Evolutionary conservation across 2,329 filamentous ascomycete genomes (phyloP).

Genomic region (Claviceps monticola): DNA sequence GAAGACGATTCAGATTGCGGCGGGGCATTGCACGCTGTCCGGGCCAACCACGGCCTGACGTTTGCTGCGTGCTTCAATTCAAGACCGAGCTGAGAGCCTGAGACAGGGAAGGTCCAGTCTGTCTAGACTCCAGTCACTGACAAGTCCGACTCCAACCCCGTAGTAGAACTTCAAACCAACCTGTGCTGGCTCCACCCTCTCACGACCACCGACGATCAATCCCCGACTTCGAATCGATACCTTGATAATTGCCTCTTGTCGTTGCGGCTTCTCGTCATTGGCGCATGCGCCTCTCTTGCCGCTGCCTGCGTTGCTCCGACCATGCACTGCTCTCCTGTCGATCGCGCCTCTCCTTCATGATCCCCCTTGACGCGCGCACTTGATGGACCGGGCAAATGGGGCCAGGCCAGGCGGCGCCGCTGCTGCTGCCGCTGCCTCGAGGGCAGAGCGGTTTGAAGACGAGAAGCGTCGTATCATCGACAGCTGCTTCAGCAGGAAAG

Average conservation of each 20-base stretch:
- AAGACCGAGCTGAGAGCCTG: background rate
- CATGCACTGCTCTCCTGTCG: conserved; percentile 6
- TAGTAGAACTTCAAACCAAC: background rate
- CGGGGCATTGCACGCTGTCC: background rate
- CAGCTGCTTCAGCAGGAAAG: conserved; percentile 85
- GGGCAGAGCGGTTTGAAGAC: conserved; percentile 84
- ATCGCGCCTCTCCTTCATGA: conserved; percentile 9
- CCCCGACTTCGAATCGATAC: background rate
- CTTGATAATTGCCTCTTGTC: conserved; percentile 22
- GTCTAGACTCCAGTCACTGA: background rate
- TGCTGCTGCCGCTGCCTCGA: conserved; percentile 20
- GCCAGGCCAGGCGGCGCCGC: conserved; percentile 21
- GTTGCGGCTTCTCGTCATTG: background rate
- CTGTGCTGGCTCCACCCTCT: background rate
- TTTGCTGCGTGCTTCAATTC: background rate
- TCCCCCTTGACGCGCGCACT: conserved; percentile 6
- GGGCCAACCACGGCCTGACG: conserved; percentile 19
- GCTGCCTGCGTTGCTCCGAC: conserved; percentile 2
- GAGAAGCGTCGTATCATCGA: conserved; percentile 91
- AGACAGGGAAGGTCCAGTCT: background rate
- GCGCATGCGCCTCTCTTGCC: conserved; percentile 2
- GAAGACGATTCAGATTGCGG: background rate
- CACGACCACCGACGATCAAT: background rate
- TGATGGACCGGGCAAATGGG: conserved; percentile 28
- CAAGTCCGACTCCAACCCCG: background rate